Evolutionary conservation across 2,329 filamentous ascomycete species (phyloP).

Genomic region (Pseudogymnoascus sp.): DNA sequence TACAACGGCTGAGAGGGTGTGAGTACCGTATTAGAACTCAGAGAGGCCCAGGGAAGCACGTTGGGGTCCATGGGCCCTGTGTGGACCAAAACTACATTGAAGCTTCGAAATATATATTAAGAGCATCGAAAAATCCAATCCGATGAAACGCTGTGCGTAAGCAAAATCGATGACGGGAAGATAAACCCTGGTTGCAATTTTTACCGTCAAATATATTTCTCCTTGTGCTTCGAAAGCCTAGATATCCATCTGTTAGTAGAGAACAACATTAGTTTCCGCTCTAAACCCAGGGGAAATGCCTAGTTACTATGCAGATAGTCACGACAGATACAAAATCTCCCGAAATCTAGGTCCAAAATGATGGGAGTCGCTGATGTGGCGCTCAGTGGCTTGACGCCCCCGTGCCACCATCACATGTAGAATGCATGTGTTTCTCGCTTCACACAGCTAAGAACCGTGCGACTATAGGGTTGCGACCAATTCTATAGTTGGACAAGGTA

Average conservation of each 20-base stretch:
- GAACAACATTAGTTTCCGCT: not conserved
- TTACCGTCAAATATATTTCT: not conserved
- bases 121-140: not conserved
- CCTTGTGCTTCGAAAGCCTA: not conserved
- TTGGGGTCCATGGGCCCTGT: not conserved
- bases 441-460: not conserved
- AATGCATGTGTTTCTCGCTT: not conserved
- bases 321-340: not conserved
- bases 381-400: not conserved
- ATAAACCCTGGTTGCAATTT: not conserved
- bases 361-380: not conserved
- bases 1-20: not conserved
- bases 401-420: conserved; percentile 7
- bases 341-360: not conserved
- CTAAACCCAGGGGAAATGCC: not conserved
- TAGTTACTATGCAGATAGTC: not conserved
- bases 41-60: not conserved
- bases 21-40: not conserved
- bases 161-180: not conserved
- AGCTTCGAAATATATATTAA: not conserved
- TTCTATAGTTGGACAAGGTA: not conserved
- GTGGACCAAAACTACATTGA: not conserved
- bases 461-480: not conserved
- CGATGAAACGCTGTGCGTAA: not conserved
- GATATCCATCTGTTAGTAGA: not conserved